phyloP scores from a whole-genome alignment of 2,329 filamentous ascomycete genomes.

The Clonostachys solani region DNA sequence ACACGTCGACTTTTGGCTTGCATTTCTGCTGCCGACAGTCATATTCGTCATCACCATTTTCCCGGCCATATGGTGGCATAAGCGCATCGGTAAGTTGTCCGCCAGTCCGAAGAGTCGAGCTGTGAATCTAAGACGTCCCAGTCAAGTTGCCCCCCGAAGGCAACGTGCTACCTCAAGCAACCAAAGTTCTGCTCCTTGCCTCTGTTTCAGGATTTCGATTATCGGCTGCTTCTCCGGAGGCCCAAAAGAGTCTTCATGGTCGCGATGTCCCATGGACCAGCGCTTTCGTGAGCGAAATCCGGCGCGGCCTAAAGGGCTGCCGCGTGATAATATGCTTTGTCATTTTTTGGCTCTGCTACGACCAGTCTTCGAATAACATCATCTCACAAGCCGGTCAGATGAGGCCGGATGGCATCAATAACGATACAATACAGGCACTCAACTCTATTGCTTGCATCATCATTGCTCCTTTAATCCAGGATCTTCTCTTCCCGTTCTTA shows the following conservation, averaged over 20 bases:
- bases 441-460: conserved; percentile 63
- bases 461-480: conserved; percentile 51
- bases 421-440: conserved; percentile 66
- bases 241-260: conserved; percentile 40
- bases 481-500: conserved; percentile 28
- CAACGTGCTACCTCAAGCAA: conserved; percentile 2
- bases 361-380: conserved; percentile 63
- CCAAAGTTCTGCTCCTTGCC: conserved; percentile 36
- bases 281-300: conserved; percentile 58
- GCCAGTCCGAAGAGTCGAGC: too few species aligned
- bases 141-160: conserved; percentile 2
- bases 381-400: conserved; percentile 55
- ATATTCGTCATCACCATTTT: not conserved
- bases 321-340: conserved; percentile 46
- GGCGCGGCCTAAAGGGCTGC: not conserved
- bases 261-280: conserved; percentile 50
- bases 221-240: conserved; percentile 53
- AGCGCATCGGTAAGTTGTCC: too few species aligned
- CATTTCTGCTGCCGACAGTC: conserved; percentile 53
- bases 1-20: conserved; percentile 51
- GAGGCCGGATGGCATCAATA: conserved; percentile 62
- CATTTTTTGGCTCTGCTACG: conserved; percentile 64
- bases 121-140: not conserved
- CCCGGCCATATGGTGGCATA: not conserved
- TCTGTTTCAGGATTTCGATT: conserved; percentile 10